Conservation (phyloP, 2,329 filamentous ascomycete species). For the Colletotrichum sp. region DNA sequence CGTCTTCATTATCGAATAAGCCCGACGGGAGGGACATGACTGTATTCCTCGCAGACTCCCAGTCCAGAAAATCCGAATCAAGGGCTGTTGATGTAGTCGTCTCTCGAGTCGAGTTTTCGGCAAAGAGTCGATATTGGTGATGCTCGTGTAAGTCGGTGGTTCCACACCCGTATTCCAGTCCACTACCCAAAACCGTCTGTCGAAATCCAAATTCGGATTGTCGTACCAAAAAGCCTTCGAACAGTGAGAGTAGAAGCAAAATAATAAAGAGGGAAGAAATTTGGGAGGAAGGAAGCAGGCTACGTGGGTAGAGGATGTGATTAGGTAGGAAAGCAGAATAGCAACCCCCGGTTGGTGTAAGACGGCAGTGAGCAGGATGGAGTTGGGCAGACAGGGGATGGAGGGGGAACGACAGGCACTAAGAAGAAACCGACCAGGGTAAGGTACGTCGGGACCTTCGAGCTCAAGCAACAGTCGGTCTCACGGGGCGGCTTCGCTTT, state of each 20-base stretch:
- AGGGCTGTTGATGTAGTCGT: neutral
- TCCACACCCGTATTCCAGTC: neutral
- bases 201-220: neutral
- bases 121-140: neutral
- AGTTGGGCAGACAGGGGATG: neutral
- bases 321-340: neutral
- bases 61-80: neutral
- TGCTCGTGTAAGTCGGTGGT: neutral
- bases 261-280: neutral
- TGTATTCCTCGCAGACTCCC: neutral
- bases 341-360: neutral
- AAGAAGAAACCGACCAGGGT: neutral
- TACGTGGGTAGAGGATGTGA: neutral
- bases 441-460: neutral
- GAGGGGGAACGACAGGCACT: neutral
- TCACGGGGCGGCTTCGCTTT: slow-evolving; percentile 4
- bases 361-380: neutral
- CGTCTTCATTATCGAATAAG: neutral
- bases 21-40: neutral
- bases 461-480: neutral
- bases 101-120: neutral
- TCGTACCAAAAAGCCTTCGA: neutral
- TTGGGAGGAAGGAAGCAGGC: neutral
- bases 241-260: neutral
- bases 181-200: neutral